These are phyloP conservation scores for Ophiostoma himal-ulmi DNA, from an alignment of 2,329 filamentous ascomycete genomes.

Conservation along the genomic window DNA sequence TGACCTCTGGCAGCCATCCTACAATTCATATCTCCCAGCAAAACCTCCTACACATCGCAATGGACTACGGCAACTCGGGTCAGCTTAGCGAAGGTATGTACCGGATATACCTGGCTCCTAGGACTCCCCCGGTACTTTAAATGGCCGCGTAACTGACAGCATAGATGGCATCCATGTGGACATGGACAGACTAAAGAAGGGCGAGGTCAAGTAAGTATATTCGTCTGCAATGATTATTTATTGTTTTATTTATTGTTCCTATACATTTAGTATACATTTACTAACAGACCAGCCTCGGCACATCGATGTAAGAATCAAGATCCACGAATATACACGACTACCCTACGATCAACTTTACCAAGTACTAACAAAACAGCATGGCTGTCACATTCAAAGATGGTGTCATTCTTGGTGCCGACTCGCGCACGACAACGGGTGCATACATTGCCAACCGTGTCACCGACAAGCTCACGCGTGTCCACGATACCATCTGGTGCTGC, in stretches of 20 bases:
- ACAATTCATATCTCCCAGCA: no score
- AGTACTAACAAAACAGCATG: constrained; percentile 58
- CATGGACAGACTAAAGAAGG: constrained; percentile 98
- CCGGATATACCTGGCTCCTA: neutral
- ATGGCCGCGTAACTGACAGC: constrained; percentile 6
- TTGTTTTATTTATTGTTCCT: neutral
- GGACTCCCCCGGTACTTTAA: neutral
- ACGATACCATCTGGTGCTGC: constrained; percentile 99
- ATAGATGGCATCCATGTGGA: constrained; percentile 98
- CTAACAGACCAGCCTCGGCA: constrained; percentile 68
- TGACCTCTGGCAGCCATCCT: neutral
- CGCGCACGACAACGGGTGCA: constrained; percentile 90
- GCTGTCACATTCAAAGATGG: constrained; percentile 98
- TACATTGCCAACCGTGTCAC: constrained; percentile 99
- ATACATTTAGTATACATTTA: neutral
- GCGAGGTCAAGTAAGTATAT: constrained; percentile 85
- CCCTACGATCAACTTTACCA: neutral
- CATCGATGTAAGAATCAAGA: constrained; percentile 67
- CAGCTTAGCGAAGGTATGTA: constrained; percentile 54
- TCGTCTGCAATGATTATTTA: no score
- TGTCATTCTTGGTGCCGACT: constrained; percentile 94
- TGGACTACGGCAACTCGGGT: constrained; percentile 61
- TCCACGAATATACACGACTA: no score
- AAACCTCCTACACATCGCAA: constrained; percentile 31
- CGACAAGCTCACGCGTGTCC: constrained; percentile 96